These are phyloP conservation scores for Hymenoscyphus linearis DNA, from an alignment of 2,329 filamentous ascomycete species.

Conservation along the genomic window DNA sequence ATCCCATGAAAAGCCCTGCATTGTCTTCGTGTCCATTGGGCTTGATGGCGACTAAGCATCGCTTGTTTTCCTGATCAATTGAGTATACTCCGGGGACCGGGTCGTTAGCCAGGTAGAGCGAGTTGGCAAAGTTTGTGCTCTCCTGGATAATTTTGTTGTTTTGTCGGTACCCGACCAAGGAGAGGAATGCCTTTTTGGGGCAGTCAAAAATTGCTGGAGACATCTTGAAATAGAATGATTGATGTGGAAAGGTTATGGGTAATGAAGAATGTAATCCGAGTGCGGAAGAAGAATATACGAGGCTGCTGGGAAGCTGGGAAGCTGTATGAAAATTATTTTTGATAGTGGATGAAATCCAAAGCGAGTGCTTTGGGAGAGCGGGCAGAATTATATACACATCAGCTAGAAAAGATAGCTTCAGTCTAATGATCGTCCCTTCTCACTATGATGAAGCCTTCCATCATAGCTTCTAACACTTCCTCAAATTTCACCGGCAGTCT, in stretches of 20 bases:
- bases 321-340: background rate
- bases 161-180: background rate
- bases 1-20: constrained; percentile 11
- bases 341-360: background rate
- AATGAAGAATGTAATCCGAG: background rate
- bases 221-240: background rate
- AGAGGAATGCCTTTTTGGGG: background rate
- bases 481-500: background rate
- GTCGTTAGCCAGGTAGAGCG: constrained; percentile 8
- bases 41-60: constrained; percentile 16
- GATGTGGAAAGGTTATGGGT: background rate
- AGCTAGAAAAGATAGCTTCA: background rate
- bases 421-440: background rate
- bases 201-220: background rate
- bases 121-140: background rate
- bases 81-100: constrained; percentile 21
- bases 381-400: background rate
- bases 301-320: background rate
- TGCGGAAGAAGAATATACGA: background rate
- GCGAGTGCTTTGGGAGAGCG: background rate
- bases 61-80: constrained; percentile 4
- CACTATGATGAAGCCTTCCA: background rate
- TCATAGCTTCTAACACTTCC: too few species aligned
- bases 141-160: background rate
- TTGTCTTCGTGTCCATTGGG: constrained; percentile 8